phyloP scores from a whole-genome alignment of 2,329 filamentous ascomycete genomes.

The Penicillium janthinellum region DNA sequence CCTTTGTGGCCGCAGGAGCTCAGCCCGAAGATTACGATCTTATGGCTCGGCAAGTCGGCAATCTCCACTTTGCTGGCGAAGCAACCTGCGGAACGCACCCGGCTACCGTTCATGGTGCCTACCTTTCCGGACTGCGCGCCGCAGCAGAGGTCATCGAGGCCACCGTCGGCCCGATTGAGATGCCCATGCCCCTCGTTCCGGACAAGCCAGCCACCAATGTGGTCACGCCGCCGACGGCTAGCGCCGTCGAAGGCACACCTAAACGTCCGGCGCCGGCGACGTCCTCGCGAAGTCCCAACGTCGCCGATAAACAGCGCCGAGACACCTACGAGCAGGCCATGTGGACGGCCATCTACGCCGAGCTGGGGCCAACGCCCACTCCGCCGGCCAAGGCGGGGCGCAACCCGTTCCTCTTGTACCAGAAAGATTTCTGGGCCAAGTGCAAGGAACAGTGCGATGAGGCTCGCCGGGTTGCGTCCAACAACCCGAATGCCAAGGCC shows the following conservation, averaged over 20 bases:
- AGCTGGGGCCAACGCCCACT: slow-evolving; percentile 73
- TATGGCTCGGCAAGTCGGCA: slow-evolving; percentile 83
- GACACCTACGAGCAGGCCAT: slow-evolving; percentile 61
- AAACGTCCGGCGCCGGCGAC: slow-evolving; percentile 26
- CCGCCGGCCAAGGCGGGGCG: slow-evolving; percentile 72
- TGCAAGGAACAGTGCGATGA: slow-evolving; percentile 70
- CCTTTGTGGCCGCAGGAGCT: slow-evolving; percentile 83
- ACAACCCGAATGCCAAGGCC: slow-evolving; percentile 68
- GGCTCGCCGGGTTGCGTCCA: slow-evolving; percentile 64
- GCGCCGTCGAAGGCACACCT: slow-evolving; percentile 19
- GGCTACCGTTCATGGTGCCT: slow-evolving; percentile 95
- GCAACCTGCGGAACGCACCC: slow-evolving; percentile 95
- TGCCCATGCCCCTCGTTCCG: slow-evolving; percentile 73
- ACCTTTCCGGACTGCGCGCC: slow-evolving; percentile 86
- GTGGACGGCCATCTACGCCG: slow-evolving; percentile 56
- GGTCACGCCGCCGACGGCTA: slow-evolving; percentile 15
- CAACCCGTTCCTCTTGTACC: slow-evolving; percentile 88
- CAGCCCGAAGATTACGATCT: slow-evolving; percentile 84
- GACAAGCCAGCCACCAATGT: slow-evolving; percentile 54
- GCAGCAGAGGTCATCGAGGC: slow-evolving; percentile 82
- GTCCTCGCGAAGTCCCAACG: slow-evolving; percentile 11
- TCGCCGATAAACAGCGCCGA: slow-evolving; percentile 34
- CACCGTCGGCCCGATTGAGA: slow-evolving; percentile 76
- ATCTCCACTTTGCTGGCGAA: slow-evolving; percentile 92
- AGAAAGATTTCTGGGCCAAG: slow-evolving; percentile 69